Evolutionary conservation across 805 yeast species (phyloP).

Genomic region (Starmerella khaoyaiensis): DNA sequence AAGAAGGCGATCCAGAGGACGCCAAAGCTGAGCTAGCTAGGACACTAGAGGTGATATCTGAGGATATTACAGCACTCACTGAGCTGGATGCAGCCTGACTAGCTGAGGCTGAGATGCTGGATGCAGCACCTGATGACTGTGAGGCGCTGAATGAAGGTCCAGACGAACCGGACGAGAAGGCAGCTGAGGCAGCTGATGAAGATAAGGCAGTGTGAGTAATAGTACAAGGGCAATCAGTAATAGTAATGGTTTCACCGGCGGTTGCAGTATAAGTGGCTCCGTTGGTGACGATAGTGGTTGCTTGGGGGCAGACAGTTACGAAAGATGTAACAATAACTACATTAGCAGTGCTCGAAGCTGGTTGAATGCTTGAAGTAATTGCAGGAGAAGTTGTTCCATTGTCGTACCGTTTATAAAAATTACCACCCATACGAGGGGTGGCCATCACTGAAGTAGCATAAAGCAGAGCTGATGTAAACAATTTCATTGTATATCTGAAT

Average conservation of each 20-base stretch:
- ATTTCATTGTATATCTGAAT: too few species aligned
- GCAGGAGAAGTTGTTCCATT: too few species aligned
- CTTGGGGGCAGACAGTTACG: constrained; percentile 2
- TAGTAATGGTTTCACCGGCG: constrained; percentile 7
- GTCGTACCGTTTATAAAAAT: too few species aligned
- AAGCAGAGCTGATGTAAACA: too few species aligned
- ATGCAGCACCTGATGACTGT: too few species aligned
- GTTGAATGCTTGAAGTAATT: too few species aligned
- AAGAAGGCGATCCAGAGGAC: not conserved
- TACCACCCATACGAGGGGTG: too few species aligned
- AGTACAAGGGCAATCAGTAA: constrained; percentile 14
- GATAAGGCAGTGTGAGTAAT: constrained; percentile 1
- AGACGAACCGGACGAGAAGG: not conserved
- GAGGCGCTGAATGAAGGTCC: not conserved
- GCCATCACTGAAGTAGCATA: too few species aligned
- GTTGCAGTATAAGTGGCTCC: constrained; percentile 7
- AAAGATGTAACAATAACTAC: not conserved
- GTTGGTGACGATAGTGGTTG: constrained; percentile 5
- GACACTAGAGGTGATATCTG: not conserved
- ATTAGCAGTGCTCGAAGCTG: too few species aligned
- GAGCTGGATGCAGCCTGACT: too few species aligned
- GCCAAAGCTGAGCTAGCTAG: not conserved
- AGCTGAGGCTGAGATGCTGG: too few species aligned
- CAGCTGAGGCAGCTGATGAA: constrained; percentile 1
- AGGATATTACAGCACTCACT: not conserved